Evolutionary conservation across 2,329 filamentous ascomycete species (phyloP).

Genomic region (Colletotrichum tropicicola): DNA sequence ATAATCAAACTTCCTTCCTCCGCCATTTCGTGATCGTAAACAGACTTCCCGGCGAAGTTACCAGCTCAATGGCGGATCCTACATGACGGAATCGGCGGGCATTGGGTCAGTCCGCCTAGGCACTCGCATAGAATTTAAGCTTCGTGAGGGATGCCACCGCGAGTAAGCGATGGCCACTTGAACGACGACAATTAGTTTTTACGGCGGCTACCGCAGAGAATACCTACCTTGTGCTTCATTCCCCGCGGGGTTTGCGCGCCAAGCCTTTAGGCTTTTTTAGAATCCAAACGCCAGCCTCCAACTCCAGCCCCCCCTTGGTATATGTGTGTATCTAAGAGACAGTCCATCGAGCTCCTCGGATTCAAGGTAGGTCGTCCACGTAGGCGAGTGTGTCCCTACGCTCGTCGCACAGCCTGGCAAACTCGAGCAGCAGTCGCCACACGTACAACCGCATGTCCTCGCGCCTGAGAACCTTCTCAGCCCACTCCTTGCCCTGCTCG

Average conservation of each 20-base stretch:
- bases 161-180: not conserved
- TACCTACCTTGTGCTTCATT: not conserved
- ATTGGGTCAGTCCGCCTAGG: constrained; percentile 1
- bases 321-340: not conserved
- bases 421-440: constrained; percentile 68
- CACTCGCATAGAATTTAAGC: not conserved
- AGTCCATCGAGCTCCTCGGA: not conserved
- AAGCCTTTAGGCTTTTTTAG: not conserved
- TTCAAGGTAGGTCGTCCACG: constrained; percentile 49
- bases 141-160: not conserved
- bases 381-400: constrained; percentile 53
- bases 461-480: constrained; percentile 65
- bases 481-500: constrained; percentile 67
- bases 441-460: constrained; percentile 76
- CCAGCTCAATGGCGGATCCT: no score
- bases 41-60: not conserved
- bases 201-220: not conserved
- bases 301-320: not conserved
- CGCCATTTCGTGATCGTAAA: not conserved
- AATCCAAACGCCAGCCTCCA: not conserved
- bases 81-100: not conserved
- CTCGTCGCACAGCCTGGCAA: constrained; percentile 59
- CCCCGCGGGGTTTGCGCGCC: not conserved
- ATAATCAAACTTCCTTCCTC: not conserved
- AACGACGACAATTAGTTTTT: not conserved